Evolutionary conservation across 352 stramenopile species (phyloP).

Genomic region (Phytopythium aichiense): DNA sequence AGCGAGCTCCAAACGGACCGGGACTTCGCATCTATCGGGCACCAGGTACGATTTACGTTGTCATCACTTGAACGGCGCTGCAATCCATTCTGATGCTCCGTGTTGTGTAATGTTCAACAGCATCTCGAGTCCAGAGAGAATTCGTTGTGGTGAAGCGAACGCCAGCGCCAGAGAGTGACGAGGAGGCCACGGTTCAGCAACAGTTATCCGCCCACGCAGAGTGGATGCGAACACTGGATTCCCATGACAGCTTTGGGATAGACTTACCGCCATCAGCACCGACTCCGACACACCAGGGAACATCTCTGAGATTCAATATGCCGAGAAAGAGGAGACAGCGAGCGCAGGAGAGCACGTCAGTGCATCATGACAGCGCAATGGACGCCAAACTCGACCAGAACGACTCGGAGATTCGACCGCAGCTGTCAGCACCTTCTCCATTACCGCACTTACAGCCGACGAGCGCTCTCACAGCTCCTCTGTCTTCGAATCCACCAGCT

Average conservation of each 20-base stretch:
- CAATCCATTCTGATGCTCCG: neutral
- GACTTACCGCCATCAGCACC: neutral
- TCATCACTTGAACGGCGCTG: neutral
- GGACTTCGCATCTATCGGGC: slow-evolving; percentile 2
- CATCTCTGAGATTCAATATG: neutral
- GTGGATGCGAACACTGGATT: neutral
- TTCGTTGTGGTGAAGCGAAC: neutral
- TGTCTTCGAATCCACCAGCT: too few species aligned
- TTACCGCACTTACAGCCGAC: neutral
- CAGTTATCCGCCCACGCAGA: neutral
- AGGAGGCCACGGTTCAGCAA: neutral
- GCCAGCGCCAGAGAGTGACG: neutral
- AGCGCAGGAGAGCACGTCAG: neutral
- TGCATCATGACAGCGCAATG: neutral
- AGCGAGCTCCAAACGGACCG: neutral
- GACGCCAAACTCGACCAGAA: too few species aligned
- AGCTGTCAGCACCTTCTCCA: neutral
- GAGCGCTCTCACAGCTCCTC: neutral
- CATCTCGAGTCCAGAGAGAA: neutral
- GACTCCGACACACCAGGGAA: too few species aligned
- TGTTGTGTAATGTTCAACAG: neutral
- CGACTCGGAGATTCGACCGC: neutral
- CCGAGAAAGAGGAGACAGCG: neutral
- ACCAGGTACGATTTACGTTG: neutral
- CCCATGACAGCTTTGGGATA: neutral